Percentiles rank a stretch among this genome's conserved stretches.
Evolutionary conservation across 1,284 basidiomycete genomes (phyloP).

Genomic region (Paramarasmius palmivorus): DNA sequence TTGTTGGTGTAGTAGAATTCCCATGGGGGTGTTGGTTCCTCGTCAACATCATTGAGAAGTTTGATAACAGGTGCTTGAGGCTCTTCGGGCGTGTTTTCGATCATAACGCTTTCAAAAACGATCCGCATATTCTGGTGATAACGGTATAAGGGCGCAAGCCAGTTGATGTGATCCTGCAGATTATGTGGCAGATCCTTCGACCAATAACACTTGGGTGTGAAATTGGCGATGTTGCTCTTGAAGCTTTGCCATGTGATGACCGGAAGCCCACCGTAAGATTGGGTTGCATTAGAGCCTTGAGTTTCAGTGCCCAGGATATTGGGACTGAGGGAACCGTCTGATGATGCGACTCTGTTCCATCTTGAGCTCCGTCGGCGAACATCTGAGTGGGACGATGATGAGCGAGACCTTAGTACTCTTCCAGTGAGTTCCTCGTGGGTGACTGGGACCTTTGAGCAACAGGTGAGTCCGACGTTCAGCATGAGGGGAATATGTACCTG

Average conservation of each 20-base stretch:
- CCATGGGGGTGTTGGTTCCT: conserved; percentile 58
- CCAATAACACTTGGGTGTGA: conserved; percentile 32
- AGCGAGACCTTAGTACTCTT: conserved; percentile 3
- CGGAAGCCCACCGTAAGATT: conserved; percentile 28
- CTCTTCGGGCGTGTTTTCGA: conserved; percentile 54
- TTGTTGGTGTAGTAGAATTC: conserved; percentile 80
- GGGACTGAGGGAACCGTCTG: background rate
- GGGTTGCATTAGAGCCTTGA: background rate
- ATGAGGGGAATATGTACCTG: background rate
- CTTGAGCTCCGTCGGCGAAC: background rate
- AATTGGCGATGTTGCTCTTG: conserved; percentile 27
- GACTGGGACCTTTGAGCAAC: conserved; percentile 3
- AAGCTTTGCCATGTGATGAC: conserved; percentile 34
- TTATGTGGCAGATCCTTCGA: conserved; percentile 46
- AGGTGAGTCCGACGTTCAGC: too few relatives aligned
- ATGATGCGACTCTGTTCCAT: background rate
- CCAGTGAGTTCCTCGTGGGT: conserved; percentile 7
- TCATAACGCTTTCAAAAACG: conserved; percentile 59
- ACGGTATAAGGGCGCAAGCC: conserved; percentile 32
- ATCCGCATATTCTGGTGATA: conserved; percentile 36
- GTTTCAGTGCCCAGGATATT: background rate
- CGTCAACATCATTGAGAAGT: conserved; percentile 65
- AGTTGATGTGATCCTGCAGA: conserved; percentile 55
- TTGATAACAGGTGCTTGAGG: conserved; percentile 64
- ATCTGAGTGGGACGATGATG: conserved; percentile 4